A percentile compares a stretch with the other conserved stretches of the same genome.
Evolutionary conservation across 2,329 filamentous ascomycete genomes (phyloP).

Genomic region (Apiospora aurea): DNA sequence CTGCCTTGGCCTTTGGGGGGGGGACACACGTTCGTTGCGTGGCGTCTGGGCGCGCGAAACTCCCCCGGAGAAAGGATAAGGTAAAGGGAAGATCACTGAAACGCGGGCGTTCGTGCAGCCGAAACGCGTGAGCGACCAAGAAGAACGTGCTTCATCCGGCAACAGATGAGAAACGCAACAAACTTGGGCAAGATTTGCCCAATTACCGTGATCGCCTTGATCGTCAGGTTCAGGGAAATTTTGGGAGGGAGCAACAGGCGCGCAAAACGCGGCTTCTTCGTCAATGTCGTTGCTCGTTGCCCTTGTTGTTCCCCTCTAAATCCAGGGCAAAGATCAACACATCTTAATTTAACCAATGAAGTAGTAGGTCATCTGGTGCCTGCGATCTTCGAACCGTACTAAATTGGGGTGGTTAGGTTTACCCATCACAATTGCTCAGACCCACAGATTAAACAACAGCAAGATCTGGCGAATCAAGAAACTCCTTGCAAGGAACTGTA

Average conservation of each 20-base stretch:
- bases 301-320: background rate
- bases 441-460: slow-evolving; percentile 1
- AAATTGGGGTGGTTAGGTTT: background rate
- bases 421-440: background rate
- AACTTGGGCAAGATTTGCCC: background rate
- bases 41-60: slow-evolving; percentile 7
- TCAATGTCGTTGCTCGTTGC: background rate
- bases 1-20: background rate
- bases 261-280: background rate
- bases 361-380: background rate
- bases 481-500: background rate
- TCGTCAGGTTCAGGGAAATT: too few species aligned
- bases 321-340: background rate
- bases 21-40: background rate
- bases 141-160: background rate
- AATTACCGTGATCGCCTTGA: background rate
- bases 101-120: background rate
- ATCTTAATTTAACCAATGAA: background rate
- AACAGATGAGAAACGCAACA: background rate
- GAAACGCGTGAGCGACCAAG: slow-evolving; percentile 10
- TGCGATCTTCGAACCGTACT: background rate
- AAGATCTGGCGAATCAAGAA: background rate
- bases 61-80: background rate
- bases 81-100: background rate
- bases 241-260: background rate